Evolutionary conservation across 441 rosid species (phyloP), one percentile per base, ranked within the genome.

Genomic region (Populus trichocarpa): DNA sequence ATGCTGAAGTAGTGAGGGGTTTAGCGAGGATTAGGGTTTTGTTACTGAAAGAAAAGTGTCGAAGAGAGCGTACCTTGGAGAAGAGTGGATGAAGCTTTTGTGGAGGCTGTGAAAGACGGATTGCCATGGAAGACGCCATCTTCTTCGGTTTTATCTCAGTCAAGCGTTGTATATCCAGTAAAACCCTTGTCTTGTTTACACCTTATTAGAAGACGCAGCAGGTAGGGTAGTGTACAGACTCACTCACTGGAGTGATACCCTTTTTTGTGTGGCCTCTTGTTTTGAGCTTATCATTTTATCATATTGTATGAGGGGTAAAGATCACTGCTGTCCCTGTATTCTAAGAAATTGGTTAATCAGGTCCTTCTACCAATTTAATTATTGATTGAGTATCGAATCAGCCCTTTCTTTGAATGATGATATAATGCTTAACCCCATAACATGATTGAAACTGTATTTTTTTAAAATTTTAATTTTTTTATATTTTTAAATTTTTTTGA

Each of bases 11-110:
- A 20, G 38, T 8, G 38, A 33, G 22, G 42, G 71, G 5, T 36
- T 72, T 72, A 6, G 84, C 86, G 26, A 94, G 85, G 86, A 86
- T 89, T 3, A 90, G 85, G 83, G 85, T 46, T 84, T 78, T 87
- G 32, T 80, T 73, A 70, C 22, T 30, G 32, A 30, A 30, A 30
- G 32, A 75, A 78, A 85, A 67, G 70, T 75, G 79, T 16, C 35
- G 84, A 40, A 69, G 65, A 76, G 77, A 82, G n/a, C 87, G 89
- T 80, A 81, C 78, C 80, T 88, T 87, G 32, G 32, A 30, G 42
- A 86, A 22, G 25, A 72, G 25, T 22, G 30, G 83, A 71, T 85
- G 68, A 13, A 78, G 16, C 22, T 79, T 22, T 25, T 42, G 57
- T 10, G 46, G 86, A 30, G 71, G 70, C 16, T 84, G 75, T 42